A percentile compares a stretch with the other conserved stretches of the same genome.
These are phyloP conservation scores for Collybia nuda DNA, from an alignment of 768 basidiomycete genomes.

Conservation along the genomic window DNA sequence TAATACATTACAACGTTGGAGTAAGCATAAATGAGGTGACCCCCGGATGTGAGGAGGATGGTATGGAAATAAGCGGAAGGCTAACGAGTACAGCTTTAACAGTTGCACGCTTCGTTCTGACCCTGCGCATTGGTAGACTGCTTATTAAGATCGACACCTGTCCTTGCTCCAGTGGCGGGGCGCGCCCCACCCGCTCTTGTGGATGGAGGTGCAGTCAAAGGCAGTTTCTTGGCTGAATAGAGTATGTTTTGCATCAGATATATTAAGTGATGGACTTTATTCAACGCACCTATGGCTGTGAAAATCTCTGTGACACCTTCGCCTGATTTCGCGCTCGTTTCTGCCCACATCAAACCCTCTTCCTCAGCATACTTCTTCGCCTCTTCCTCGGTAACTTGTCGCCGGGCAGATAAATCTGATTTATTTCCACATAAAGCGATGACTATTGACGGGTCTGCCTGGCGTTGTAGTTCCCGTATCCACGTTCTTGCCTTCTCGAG, in stretches of 20 bases:
- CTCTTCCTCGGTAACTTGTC: conserved; percentile 85
- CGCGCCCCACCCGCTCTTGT: conserved; percentile 56
- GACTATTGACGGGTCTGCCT: conserved; percentile 95
- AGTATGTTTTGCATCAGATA: too few species aligned
- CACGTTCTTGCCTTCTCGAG: conserved; percentile 95
- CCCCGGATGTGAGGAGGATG: conserved; percentile 18
- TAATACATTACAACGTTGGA: conserved; percentile 27
- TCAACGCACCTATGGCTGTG: conserved; percentile 71
- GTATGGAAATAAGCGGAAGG: conserved; percentile 10
- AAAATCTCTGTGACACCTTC: conserved; percentile 87
- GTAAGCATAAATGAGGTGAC: conserved; percentile 17
- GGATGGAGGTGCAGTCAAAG: conserved; percentile 72
- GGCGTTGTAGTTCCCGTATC: conserved; percentile 96
- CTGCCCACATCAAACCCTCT: conserved; percentile 91
- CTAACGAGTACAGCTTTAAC: conserved; percentile 37
- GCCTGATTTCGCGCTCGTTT: conserved; percentile 88
- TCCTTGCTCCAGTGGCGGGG: conserved; percentile 49
- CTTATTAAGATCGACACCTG: conserved; percentile 83
- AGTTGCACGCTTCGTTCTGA: conserved; percentile 74
- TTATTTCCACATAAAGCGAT: conserved; percentile 98
- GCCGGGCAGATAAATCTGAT: conserved; percentile 78
- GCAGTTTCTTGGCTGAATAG: conserved; percentile 79
- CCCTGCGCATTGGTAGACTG: conserved; percentile 48
- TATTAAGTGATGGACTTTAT: neutral
- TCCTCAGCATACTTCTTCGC: conserved; percentile 92